Evolutionary conservation across 2,329 filamentous ascomycete species (phyloP).

Genomic region (Xylaria sp.): DNA sequence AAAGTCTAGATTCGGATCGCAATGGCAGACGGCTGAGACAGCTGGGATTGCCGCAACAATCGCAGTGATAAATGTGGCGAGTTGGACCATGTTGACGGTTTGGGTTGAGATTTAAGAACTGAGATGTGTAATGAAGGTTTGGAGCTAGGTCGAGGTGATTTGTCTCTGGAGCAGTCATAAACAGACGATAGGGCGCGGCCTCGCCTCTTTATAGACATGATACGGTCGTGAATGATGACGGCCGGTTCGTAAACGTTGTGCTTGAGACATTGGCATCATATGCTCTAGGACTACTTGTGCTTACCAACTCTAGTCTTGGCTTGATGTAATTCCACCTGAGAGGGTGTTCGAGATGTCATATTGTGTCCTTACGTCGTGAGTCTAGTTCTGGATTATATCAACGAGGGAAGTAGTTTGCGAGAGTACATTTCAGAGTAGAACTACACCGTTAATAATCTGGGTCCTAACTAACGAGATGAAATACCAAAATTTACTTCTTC

Average conservation of each 20-base stretch:
- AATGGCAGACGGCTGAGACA: slow-evolving; percentile 6
- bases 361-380: background rate
- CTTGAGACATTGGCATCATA: background rate
- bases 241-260: background rate
- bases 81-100: slow-evolving; percentile 18
- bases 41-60: background rate
- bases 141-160: background rate
- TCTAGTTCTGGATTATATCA: background rate
- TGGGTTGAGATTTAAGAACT: background rate
- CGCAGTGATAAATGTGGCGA: background rate
- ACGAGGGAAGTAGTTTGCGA: background rate
- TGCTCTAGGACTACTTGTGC: background rate
- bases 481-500: no score
- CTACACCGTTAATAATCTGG: background rate
- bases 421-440: background rate
- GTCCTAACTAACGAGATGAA: no score
- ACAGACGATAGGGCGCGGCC: background rate
- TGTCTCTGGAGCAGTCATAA: background rate
- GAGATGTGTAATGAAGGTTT: background rate
- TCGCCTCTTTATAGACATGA: background rate
- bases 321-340: background rate
- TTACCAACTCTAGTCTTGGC: background rate
- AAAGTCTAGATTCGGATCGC: background rate
- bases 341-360: background rate
- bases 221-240: background rate